Conservation (phyloP, 1,139 yeast species). For the Sugiyamaella japonica region DNA sequence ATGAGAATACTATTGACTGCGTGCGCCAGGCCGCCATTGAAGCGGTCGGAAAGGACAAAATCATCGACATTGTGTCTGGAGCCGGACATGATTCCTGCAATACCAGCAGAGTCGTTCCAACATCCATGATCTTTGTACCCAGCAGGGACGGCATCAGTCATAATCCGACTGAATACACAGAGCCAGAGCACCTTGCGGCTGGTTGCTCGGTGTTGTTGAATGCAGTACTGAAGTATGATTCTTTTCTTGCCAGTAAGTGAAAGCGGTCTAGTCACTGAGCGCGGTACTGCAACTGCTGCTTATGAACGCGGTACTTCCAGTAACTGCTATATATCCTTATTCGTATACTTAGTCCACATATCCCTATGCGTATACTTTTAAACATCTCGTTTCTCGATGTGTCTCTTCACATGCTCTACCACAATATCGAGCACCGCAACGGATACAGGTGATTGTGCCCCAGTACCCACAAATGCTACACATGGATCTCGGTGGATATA, state of each 20-base stretch:
- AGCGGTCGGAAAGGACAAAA: slow-evolving; percentile 51
- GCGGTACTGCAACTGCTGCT: too few species aligned
- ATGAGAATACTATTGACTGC: slow-evolving; percentile 46
- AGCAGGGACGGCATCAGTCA: slow-evolving; percentile 68
- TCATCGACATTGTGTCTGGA: slow-evolving; percentile 55
- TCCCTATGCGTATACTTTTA: slow-evolving; percentile 34
- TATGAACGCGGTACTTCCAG: too few species aligned
- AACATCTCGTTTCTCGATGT: slow-evolving; percentile 46
- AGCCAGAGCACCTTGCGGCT: slow-evolving; percentile 60
- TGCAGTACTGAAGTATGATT: slow-evolving; percentile 59
- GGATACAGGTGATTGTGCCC: slow-evolving; percentile 40
- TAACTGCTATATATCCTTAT: too few species aligned
- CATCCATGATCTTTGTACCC: slow-evolving; percentile 75
- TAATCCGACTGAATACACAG: slow-evolving; percentile 64
- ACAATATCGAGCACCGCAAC: slow-evolving; percentile 45
- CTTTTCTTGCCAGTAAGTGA: slow-evolving; percentile 30
- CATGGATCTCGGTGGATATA: slow-evolving; percentile 40
- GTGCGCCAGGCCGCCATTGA: slow-evolving; percentile 53
- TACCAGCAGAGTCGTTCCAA: slow-evolving; percentile 57
- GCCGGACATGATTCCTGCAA: slow-evolving; percentile 76
- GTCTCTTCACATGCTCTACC: slow-evolving; percentile 41
- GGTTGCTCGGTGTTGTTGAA: slow-evolving; percentile 61
- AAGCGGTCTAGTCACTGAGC: too few species aligned
- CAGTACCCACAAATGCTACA: slow-evolving; percentile 48
- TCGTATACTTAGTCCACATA: background rate